phyloP scores from a whole-genome alignment of 1,284 basidiomycete genomes.

The Mycosarcoma maydis region DNA sequence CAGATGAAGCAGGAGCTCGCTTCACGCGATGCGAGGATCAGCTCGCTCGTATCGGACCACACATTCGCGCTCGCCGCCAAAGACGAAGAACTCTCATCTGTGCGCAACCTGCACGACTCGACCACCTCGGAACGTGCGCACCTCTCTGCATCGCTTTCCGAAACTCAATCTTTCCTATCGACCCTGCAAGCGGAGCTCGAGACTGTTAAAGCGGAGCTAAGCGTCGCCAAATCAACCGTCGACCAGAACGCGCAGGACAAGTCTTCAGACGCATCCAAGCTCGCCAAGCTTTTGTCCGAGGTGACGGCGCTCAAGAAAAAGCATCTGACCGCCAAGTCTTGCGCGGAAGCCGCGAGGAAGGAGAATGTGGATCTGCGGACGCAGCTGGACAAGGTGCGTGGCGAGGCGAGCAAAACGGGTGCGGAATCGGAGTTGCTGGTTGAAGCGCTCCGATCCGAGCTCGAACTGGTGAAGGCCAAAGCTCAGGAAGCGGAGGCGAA shows the following conservation, averaged over 20 bases:
- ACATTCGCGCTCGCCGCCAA: constrained; percentile 7
- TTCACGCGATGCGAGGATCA: constrained; percentile 9
- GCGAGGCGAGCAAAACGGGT: background rate
- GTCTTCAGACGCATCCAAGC: background rate
- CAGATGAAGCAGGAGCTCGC: background rate
- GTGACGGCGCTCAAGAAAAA: constrained; percentile 37
- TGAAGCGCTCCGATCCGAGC: constrained; percentile 23
- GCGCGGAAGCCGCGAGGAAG: constrained; percentile 37
- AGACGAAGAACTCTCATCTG: background rate
- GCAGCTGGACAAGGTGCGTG: constrained; percentile 7
- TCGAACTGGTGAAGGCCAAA: constrained; percentile 14
- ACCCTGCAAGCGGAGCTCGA: constrained; percentile 9
- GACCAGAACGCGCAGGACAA: constrained; percentile 12
- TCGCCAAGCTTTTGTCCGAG: constrained; percentile 32
- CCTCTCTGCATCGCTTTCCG: constrained; percentile 10
- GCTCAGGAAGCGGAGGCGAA: constrained; percentile 16
- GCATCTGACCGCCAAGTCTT: constrained; percentile 46
- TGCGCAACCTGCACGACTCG: constrained; percentile 10
- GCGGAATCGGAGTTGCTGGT: constrained; percentile 13
- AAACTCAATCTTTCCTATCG: constrained; percentile 9
- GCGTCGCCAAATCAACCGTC: constrained; percentile 1
- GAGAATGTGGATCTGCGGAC: constrained; percentile 35
- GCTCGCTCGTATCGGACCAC: constrained; percentile 10
- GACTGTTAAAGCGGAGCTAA: constrained; percentile 9
- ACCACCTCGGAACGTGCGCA: constrained; percentile 14